Percentiles rank a stretch among this genome's conserved stretches.
Conservation (phyloP, 495 filamentous ascomycete species). For the Pseudoneurospora amorphoporcata region DNA sequence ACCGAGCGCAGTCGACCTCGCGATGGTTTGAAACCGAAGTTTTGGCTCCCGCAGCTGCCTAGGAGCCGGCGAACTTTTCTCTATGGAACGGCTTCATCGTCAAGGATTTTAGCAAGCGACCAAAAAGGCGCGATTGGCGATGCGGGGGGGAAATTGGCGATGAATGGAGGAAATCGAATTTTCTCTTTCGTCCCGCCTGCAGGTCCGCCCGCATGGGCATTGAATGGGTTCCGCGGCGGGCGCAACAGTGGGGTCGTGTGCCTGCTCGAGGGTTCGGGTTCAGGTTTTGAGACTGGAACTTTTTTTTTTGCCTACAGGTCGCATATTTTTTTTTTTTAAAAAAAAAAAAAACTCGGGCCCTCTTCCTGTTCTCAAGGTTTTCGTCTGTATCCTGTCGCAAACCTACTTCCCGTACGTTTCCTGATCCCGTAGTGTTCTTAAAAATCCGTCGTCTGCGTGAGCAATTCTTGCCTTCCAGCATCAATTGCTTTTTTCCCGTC, state of each 20-base stretch:
- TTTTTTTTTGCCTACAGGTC: background rate
- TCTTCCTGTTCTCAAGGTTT: background rate
- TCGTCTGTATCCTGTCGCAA: background rate
- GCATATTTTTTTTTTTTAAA: background rate
- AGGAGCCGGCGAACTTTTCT: background rate
- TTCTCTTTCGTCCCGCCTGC: background rate
- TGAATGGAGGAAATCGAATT: background rate
- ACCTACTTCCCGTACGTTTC: background rate
- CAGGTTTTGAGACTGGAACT: background rate
- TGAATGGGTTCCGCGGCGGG: background rate
- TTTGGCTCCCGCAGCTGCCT: no score
- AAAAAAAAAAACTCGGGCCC: background rate
- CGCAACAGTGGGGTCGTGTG: background rate
- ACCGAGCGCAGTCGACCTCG: background rate
- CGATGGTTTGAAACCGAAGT: background rate
- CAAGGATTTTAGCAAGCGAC: background rate
- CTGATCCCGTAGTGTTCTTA: background rate
- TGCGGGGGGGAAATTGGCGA: background rate
- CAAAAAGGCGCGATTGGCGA: background rate
- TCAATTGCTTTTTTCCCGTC: background rate
- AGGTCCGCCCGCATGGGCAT: background rate
- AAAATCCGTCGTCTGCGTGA: background rate
- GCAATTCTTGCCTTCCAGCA: background rate
- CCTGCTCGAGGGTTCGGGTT: background rate
- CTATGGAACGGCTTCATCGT: background rate